Conservation (phyloP, 2,329 filamentous ascomycete genomes). For the Botryosphaeria agaves region DNA sequence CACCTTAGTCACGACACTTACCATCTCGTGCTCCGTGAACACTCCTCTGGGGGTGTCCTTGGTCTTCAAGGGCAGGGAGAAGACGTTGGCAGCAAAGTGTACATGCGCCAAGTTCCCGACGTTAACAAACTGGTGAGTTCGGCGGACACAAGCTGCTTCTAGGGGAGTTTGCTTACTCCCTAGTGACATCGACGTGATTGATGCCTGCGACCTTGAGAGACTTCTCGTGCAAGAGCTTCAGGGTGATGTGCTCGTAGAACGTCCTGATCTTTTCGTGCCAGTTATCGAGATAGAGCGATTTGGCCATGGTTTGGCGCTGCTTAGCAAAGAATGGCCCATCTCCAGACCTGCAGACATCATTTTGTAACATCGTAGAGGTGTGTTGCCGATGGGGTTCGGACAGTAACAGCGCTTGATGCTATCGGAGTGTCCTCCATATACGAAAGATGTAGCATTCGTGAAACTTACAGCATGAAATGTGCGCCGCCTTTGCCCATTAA, state of each 20-base stretch:
- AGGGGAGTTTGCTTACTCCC: conserved; percentile 28
- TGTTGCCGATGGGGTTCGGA: no score
- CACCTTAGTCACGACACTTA: no score
- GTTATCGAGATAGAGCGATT: conserved; percentile 41
- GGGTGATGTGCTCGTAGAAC: conserved; percentile 48
- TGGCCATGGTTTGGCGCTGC: conserved; percentile 21
- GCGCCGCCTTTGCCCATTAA: conserved; percentile 41
- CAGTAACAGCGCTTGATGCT: no score
- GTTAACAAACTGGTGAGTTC: no score
- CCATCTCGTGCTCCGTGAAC: conserved; percentile 40
- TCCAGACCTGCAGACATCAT: conserved; percentile 9
- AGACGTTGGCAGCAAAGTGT: conserved; percentile 37
- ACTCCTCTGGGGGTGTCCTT: conserved; percentile 31
- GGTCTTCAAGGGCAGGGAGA: conserved; percentile 38
- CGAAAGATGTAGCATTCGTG: conserved; percentile 21
- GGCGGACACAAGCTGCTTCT: no score
- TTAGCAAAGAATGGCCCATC: conserved; percentile 15
- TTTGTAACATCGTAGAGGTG: no score
- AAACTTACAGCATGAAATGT: conserved; percentile 37
- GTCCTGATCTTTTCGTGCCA: conserved; percentile 46
- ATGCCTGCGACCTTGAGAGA: conserved; percentile 44
- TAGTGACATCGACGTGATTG: conserved; percentile 52
- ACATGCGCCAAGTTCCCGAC: conserved; percentile 36
- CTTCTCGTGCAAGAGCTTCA: conserved; percentile 45
- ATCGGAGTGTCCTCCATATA: no score